Base-by-base conservation (phyloP, 73 alveolate species). In the Strombidium stylifer region DNA sequence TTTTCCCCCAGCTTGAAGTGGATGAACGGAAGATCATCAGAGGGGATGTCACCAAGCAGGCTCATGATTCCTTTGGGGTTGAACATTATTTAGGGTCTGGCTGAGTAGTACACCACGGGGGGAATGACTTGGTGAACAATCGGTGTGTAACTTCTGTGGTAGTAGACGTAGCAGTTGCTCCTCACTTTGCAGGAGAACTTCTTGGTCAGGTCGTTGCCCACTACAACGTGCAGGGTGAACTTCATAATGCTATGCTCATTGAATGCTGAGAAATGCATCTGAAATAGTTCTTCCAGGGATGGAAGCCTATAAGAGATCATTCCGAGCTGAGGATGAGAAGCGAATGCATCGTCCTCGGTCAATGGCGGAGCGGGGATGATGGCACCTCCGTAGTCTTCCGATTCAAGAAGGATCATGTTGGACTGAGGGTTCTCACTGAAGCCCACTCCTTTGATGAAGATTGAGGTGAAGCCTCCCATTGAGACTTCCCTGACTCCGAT, bases 331-430 rank as follows among this genome's bases (percentile, higher is more conserved):
- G 54, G 32, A 1, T 56, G 8, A 18, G 70, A 56, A 19, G 34
- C 39, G 70, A 56, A 56, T 3, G 70, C 39, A 27, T 56, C 39
- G 26, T 35, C 54, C 70, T 56, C 70, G n/a, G n/a, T n/a, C n/a
- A n/a, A n/a, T n/a, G n/a, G n/a, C n/a, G n/a, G n/a, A n/a, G n/a
- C n/a, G n/a, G n/a, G n/a, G n/a, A n/a, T n/a, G n/a, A n/a, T n/a
- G n/a, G n/a, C n/a, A n/a, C n/a, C n/a, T n/a, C n/a, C n/a, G n/a
- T n/a, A n/a, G n/a, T n/a, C n/a, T n/a, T n/a, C n/a, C n/a, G n/a
- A n/a, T n/a, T n/a, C n/a, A n/a, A n/a, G n/a, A n/a, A n/a, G n/a
- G n/a, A n/a, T n/a, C n/a, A n/a, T n/a, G n/a, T n/a, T n/a, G n/a
- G n/a, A n/a, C n/a, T n/a, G n/a, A n/a, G n/a, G n/a, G n/a, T n/a